Base-by-base conservation (phyloP, 2,329 filamentous ascomycete species). In the Aspergillus japonicus region DNA sequence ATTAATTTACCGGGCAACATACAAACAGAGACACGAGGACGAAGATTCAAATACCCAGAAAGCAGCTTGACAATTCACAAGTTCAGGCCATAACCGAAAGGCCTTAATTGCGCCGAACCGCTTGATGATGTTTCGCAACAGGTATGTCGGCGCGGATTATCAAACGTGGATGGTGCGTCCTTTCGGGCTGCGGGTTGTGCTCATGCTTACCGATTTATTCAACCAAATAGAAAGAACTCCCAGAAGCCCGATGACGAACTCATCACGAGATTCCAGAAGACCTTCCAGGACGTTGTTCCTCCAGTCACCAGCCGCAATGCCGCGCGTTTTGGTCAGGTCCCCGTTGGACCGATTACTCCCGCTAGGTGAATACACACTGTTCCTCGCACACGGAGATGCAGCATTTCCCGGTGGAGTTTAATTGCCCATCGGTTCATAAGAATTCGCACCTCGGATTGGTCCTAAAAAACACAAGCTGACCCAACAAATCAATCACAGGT, bases 211-310 rank as follows among this genome's bases (percentile, higher is more conserved):
- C n/a, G 48, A 12, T 48, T 33, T 39, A 24, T 44, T 59, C 52
- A 54, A 55, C 24, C 50, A 53, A 67, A 60, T 67, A 91, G 89
- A 78, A 90, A 85, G 71, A 92, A 86, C 75, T 87, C 90, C 58
- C 90, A 92, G 77, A 96, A 96, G 81, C 92, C 92, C 58, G 88
- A 87, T 75, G 90, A 93, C 73, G 91, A 93, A 70, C 84, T 96
- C 72, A 87, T 95, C 74, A 87, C 87, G 77, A 88, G 87, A 75
- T 96, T 96, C 79, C 90, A 90, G 75, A 86, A 91, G 70, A 88
- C 86, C 67, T 96, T 96, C 71, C 89, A 91, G 50, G 87, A 93
- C 69, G 81, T 96, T 62, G 80, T 83, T 58, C 79, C 59, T 70
- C 82, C 56, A 69, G 79, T 66, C 69, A 74, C 67, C 70, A 78